Conservation (phyloP, 164 flowering plant genomes). For the Hamamelis virginiana region DNA sequence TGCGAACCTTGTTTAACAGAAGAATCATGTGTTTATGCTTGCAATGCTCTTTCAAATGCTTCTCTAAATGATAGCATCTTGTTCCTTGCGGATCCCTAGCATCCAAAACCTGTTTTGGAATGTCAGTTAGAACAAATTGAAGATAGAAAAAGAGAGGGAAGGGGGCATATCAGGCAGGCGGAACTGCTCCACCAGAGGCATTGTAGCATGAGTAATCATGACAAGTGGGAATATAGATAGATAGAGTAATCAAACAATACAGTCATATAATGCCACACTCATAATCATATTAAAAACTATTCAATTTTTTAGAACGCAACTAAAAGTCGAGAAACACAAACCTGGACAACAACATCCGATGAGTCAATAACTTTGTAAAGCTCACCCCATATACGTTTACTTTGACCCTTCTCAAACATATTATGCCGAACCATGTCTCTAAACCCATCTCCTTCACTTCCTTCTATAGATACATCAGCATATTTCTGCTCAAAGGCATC, state of each 20-base stretch:
- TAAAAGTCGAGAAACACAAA: constrained; percentile 16
- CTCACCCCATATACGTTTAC: constrained; percentile 99
- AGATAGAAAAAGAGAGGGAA: background rate
- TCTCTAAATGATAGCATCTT: constrained; percentile 90
- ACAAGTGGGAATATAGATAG: too few species aligned
- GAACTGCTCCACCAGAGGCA: background rate
- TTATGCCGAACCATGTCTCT: constrained; percentile 90
- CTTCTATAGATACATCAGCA: constrained; percentile 42
- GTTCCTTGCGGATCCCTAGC: constrained; percentile 99
- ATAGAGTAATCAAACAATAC: too few species aligned
- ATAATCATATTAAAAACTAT: background rate
- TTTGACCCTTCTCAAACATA: constrained; percentile 99
- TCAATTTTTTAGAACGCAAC: background rate
- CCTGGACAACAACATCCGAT: constrained; percentile 99
- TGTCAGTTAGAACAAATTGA: background rate
- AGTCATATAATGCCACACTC: too few species aligned
- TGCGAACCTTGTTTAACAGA: constrained; percentile 79
- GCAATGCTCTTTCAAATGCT: constrained; percentile 89
- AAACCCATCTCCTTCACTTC: constrained; percentile 73
- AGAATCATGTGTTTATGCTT: constrained; percentile 89
- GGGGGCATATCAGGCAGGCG: background rate
- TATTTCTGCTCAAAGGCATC: constrained; percentile 78
- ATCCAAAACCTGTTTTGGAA: constrained; percentile 73
- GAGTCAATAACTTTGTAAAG: constrained; percentile 98
- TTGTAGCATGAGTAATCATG: too few species aligned